Percentiles rank a stretch among this genome's conserved stretches.
These are phyloP conservation scores for Ashbya aceris DNA, from an alignment of 1,139 yeast genomes.

Conservation along the genomic window DNA sequence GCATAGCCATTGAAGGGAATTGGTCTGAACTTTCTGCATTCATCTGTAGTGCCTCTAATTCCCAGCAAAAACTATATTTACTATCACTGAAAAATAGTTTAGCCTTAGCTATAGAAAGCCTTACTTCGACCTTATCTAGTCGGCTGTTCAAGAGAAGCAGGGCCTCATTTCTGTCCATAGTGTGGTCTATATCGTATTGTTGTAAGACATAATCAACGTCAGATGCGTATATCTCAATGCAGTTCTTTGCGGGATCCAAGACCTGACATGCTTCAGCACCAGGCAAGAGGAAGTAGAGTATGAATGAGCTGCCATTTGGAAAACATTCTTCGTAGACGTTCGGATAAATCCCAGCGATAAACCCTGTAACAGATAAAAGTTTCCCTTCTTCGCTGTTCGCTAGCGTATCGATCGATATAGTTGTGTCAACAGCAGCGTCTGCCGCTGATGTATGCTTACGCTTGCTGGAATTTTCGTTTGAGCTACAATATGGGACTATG, in stretches of 20 bases:
- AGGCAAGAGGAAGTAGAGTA: not conserved
- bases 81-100: not conserved
- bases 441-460: no score
- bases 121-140: not conserved
- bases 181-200: not conserved
- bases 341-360: not conserved
- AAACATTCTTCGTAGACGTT: not conserved
- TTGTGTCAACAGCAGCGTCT: no score
- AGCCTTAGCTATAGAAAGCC: not conserved
- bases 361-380: not conserved
- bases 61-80: not conserved
- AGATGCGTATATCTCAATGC: slow-evolving; percentile 7
- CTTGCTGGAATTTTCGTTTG: not conserved
- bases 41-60: not conserved
- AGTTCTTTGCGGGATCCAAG: slow-evolving; percentile 11
- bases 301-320: not conserved
- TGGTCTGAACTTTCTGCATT: no score
- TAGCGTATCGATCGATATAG: not conserved
- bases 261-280: no score
- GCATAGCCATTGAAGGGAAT: not conserved
- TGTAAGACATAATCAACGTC: not conserved
- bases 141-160: not conserved
- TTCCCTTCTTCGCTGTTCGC: not conserved
- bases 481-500: no score
- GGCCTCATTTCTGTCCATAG: not conserved